These are phyloP conservation scores for Saprolegnia diclina DNA, from an alignment of 352 stramenopile species.

Conservation along the genomic window DNA sequence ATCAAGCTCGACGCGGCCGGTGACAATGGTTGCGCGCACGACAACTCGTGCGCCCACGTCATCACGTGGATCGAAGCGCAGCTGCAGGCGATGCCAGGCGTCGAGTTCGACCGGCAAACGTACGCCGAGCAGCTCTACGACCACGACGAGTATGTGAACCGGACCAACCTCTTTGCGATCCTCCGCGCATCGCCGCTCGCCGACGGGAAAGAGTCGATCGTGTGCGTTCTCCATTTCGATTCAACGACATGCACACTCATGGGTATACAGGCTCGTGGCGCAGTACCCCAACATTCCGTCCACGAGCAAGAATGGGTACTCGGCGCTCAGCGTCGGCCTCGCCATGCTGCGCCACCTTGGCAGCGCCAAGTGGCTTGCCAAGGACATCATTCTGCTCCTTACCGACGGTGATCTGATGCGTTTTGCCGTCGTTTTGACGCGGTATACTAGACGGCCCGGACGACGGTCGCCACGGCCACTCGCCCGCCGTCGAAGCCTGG, in stretches of 20 bases:
- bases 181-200: constrained; percentile 62
- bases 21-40: constrained; percentile 40
- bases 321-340: constrained; percentile 50
- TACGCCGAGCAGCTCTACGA: constrained; percentile 33
- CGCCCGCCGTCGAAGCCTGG: constrained; percentile 56
- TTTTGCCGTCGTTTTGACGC: background rate
- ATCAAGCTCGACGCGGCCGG: constrained; percentile 12
- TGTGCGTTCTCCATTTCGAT: constrained; percentile 19
- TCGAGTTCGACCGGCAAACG: constrained; percentile 53
- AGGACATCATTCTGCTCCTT: constrained; percentile 74
- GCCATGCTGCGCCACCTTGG: constrained; percentile 55
- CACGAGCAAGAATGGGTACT: constrained; percentile 32
- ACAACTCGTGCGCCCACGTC: constrained; percentile 43
- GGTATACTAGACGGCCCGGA: constrained; percentile 45
- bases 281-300: constrained; percentile 58
- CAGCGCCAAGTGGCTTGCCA: constrained; percentile 67
- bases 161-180: constrained; percentile 74
- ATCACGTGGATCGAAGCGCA: constrained; percentile 58
- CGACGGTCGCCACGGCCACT: constrained; percentile 56
- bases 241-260: constrained; percentile 26
- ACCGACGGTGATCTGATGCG: constrained; percentile 44
- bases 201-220: constrained; percentile 57
- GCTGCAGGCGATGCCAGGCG: constrained; percentile 45
- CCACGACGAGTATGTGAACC: constrained; percentile 25
- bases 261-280: constrained; percentile 50